phyloP scores from a whole-genome alignment of 1,139 yeast genomes.

The Sporopachydermia cereana region DNA sequence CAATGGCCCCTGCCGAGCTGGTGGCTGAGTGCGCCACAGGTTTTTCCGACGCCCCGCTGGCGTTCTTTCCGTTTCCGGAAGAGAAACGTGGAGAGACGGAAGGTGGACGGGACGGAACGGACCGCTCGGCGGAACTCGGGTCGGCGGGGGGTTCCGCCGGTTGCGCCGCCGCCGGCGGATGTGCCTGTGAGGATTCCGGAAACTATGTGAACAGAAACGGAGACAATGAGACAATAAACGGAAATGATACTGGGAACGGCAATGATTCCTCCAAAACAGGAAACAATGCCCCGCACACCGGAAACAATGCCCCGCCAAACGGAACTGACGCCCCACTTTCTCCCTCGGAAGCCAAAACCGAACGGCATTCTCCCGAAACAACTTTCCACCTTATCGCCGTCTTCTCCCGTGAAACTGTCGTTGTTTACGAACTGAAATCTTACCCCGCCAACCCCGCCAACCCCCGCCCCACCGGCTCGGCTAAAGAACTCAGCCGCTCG shows the following conservation, averaged over 20 bases:
- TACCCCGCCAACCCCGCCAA: too few relatives aligned
- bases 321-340: background rate
- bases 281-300: background rate
- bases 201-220: too few relatives aligned
- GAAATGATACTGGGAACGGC: too few relatives aligned
- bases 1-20: background rate
- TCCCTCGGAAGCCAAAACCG: too few relatives aligned
- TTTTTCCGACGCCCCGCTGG: background rate
- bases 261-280: too few relatives aligned
- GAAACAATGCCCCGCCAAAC: background rate
- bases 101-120: too few relatives aligned
- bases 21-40: background rate
- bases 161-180: too few relatives aligned
- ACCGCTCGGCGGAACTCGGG: too few relatives aligned
- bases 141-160: too few relatives aligned
- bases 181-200: too few relatives aligned
- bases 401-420: constrained; percentile 20
- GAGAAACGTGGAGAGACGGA: too few relatives aligned
- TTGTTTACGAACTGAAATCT: constrained; percentile 16
- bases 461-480: background rate
- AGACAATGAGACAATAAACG: background rate
- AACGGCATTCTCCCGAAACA: too few relatives aligned
- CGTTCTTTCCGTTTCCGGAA: background rate
- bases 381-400: constrained; percentile 35
- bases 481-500: constrained; percentile 10